Conservation (phyloP, 768 basidiomycete genomes). For the Suillus alpinus region DNA sequence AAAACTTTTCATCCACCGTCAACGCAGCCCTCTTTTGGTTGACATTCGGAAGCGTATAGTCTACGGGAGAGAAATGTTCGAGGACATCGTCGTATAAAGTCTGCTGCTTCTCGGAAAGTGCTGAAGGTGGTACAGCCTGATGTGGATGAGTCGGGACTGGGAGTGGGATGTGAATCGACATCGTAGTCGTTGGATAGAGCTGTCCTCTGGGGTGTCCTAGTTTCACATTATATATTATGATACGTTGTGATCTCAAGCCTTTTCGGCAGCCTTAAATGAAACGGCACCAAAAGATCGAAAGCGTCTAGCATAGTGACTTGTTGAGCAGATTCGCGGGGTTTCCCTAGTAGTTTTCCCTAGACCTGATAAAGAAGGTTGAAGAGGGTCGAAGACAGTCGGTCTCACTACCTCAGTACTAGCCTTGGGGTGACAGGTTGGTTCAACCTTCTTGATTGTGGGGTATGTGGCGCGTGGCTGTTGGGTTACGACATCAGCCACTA, state of each 20-base stretch:
- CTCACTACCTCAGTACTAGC: no score
- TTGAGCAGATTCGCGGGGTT: neutral
- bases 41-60: conserved; percentile 51
- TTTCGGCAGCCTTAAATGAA: neutral
- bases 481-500: no score
- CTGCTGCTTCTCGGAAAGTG: conserved; percentile 44
- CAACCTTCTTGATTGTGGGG: no score
- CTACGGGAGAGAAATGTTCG: conserved; percentile 52
- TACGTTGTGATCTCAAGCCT: neutral
- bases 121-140: conserved; percentile 29
- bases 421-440: no score
- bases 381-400: neutral
- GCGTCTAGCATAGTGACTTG: neutral
- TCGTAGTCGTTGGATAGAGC: neutral
- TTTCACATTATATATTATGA: neutral
- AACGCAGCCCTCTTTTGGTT: conserved; percentile 43
- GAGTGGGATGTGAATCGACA: conserved; percentile 17
- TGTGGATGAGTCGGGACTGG: conserved; percentile 25
- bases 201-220: neutral
- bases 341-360: neutral
- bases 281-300: no score
- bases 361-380: neutral
- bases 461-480: neutral
- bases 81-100: conserved; percentile 53
- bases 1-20: conserved; percentile 69